A percentile compares a stretch with the other conserved stretches of the same genome.
These are phyloP conservation scores for Podaxis sp. DNA, from an alignment of 768 basidiomycete genomes.

Conservation along the genomic window DNA sequence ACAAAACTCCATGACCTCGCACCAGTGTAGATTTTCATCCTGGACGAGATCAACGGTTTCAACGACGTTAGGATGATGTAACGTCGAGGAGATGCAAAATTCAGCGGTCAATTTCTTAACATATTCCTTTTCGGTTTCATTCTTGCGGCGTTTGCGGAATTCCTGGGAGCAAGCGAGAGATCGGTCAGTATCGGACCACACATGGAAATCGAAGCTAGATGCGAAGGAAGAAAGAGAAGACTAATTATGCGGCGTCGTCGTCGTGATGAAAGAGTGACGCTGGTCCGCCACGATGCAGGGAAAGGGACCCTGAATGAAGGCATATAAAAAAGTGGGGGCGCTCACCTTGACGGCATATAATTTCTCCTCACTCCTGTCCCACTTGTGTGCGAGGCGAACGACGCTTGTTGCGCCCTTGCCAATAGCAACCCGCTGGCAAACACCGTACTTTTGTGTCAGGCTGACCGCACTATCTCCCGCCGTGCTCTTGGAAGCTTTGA, in stretches of 20 bases:
- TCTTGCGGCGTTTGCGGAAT: slow-evolving; percentile 97
- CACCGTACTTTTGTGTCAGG: slow-evolving; percentile 87
- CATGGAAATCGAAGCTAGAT: not conserved
- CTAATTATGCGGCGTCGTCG: not conserved
- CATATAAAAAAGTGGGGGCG: not conserved
- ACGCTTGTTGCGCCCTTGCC: slow-evolving; percentile 99
- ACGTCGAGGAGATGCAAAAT: slow-evolving; percentile 96
- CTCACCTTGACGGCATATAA: slow-evolving; percentile 95
- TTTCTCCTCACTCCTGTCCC: slow-evolving; percentile 96
- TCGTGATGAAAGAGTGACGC: not conserved
- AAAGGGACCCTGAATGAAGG: slow-evolving; percentile 11
- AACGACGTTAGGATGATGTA: slow-evolving; percentile 93
- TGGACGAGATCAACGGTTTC: slow-evolving; percentile 99
- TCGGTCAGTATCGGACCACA: not conserved
- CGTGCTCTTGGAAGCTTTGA: slow-evolving; percentile 32
- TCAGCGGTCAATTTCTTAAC: slow-evolving; percentile 99
- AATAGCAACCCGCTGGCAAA: slow-evolving; percentile 95
- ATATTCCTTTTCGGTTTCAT: slow-evolving; percentile 98
- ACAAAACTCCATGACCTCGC: slow-evolving; percentile 99
- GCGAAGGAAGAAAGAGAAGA: slow-evolving; percentile 5
- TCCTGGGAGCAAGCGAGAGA: slow-evolving; percentile 52
- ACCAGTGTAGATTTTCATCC: slow-evolving; percentile 95
- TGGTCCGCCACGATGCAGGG: not conserved
- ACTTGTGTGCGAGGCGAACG: slow-evolving; percentile 95
- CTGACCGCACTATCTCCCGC: slow-evolving; percentile 45